A percentile compares a stretch with the other conserved stretches of the same genome.
Evolutionary conservation across 1,284 basidiomycete species (phyloP).

Genomic region (Trichosporon sp.): DNA sequence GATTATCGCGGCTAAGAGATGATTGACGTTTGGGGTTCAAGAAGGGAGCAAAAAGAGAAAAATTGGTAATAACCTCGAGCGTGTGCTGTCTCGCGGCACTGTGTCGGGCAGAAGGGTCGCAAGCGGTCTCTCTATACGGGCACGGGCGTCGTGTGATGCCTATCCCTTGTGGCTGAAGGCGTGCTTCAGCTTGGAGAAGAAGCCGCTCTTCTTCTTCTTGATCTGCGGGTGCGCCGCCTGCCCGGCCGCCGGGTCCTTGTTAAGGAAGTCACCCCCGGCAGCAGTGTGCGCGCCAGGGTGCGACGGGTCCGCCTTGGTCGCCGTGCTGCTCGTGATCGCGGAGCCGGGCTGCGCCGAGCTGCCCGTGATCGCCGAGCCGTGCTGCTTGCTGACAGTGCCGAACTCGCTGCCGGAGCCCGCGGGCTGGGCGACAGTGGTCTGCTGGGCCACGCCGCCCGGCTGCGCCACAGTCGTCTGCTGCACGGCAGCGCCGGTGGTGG

Average conservation of each 20-base stretch:
- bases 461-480: background rate
- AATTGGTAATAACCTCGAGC: background rate
- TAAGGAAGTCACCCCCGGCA: background rate
- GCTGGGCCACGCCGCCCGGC: background rate
- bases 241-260: background rate
- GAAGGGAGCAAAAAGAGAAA: background rate
- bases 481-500: background rate
- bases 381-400: no score
- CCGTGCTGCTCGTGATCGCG: background rate
- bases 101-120: no score
- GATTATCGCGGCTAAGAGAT: background rate
- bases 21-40: background rate
- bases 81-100: no score
- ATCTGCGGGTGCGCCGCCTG: conserved; percentile 5
- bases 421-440: background rate
- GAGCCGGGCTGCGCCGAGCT: background rate
- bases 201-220: conserved; percentile 30
- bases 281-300: background rate
- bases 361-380: no score
- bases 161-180: conserved; percentile 12
- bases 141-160: no score
- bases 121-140: background rate
- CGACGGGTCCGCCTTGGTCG: background rate
- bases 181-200: conserved; percentile 27
- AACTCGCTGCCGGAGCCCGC: background rate